Percentiles rank a stretch among this genome's conserved stretches.
These are phyloP conservation scores for Colletotrichum abscissum DNA, from an alignment of 2,329 filamentous ascomycete genomes.

Conservation along the genomic window DNA sequence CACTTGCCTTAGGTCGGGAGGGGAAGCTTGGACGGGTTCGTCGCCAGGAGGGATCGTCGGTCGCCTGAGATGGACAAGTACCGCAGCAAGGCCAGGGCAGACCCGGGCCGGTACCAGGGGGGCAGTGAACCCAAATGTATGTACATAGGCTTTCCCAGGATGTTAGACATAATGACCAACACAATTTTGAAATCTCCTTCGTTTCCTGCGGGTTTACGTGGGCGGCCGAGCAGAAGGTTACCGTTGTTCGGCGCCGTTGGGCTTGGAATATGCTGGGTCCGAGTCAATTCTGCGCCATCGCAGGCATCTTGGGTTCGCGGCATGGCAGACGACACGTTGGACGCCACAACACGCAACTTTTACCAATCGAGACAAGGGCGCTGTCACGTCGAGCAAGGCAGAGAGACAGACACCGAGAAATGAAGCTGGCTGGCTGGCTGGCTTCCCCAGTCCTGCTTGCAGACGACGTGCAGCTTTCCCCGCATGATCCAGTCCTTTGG, in stretches of 20 bases:
- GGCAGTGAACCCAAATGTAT: neutral
- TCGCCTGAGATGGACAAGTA: neutral
- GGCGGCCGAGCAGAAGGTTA: neutral
- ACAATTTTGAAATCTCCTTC: neutral
- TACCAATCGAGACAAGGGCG: conserved; percentile 5
- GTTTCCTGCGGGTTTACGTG: neutral
- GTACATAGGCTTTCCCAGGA: conserved; percentile 2
- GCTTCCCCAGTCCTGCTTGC: neutral
- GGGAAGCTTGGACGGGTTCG: conserved; percentile 19
- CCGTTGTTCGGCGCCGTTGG: neutral
- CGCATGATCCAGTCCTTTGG: conserved; percentile 1
- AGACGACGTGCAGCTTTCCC: neutral
- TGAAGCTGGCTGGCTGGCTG: neutral
- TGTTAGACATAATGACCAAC: neutral
- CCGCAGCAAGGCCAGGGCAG: neutral
- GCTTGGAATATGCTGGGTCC: conserved; percentile 1
- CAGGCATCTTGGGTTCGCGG: neutral
- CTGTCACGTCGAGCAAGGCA: conserved; percentile 1
- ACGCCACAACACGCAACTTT: conserved; percentile 27
- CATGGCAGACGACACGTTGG: conserved; percentile 25
- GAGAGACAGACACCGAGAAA: neutral
- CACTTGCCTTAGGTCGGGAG: neutral
- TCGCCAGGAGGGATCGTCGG: conserved; percentile 12
- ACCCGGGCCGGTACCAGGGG: conserved; percentile 1
- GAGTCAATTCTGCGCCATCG: conserved; percentile 7